Base-by-base conservation (phyloP, 148 eudicot species). In the Arbutus unedo region DNA sequence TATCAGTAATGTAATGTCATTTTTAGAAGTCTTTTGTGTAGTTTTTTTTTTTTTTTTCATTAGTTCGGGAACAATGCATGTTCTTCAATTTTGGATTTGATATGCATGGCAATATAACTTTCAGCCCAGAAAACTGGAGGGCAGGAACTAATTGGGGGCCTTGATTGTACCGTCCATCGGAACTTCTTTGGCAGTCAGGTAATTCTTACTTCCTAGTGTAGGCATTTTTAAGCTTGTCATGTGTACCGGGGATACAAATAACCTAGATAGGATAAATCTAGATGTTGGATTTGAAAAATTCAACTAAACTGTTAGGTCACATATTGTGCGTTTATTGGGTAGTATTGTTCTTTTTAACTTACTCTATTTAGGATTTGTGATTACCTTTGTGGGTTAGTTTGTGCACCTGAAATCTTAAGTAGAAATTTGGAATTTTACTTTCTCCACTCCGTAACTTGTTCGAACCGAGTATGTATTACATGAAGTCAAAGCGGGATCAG, bases 171-270 rank as follows among this genome's bases (percentile, higher is more conserved):
- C 0, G 98, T 96, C 41, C 98, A 96, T 80, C 88, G 99, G 25
- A 96, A 96, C 86, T 94, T 94, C 89, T 96, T 94, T 89, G 99
- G 99, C 54, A 92, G 99, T 82, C 99, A 96, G 99, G 99, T 93
- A 81, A 55, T 53, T 47, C 21, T 47, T 93, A 81, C 50, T 53
- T 47, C 21, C 38, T 62, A 15, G 48, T 16, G 41, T 81, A 4
- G 9, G 7, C 67, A 54, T 80, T 41, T 43, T 50, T 43, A 70
- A 82, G 31, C 49, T 73, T 21, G 19, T 60, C 55, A 55, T 55
- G 62, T 47, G 38, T 80, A 9, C 8, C 25, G 15, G 6, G 77
- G 18, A 43, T 77, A n/a, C 23, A 67, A 53, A 16, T 23, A 21
- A 31, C 11, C 2, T 16, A 45, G 49, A 18, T 7, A 51, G 0